Base-by-base conservation (phyloP, 129 eudicot species). In the Glebionis coronaria region DNA sequence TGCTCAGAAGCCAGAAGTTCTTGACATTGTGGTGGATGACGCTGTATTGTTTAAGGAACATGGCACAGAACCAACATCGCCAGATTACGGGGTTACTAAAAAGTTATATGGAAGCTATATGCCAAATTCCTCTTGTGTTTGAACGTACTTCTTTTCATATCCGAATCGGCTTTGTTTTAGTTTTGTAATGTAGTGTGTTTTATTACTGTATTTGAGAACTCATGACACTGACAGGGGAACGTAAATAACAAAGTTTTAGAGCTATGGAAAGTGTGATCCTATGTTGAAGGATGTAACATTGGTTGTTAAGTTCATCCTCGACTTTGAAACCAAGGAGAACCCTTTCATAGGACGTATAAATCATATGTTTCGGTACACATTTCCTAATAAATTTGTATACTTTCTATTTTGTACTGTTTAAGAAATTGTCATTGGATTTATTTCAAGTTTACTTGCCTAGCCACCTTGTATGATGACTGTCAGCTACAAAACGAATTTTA, bases 1-100 rank as follows among this genome's bases (percentile, higher is more conserved):
- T 68, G 82, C 73, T 49, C 84, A 77, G 42, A 84, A 86, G 45
- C 80, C 67, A 1, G 97, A 80, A 52, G 84, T 82, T 8, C 53
- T 92, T 61, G 96, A 88, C 21, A 75, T 92, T 49, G 63, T 77
- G 70, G 81, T 73, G 44, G 96, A 88, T 14, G 91, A 85, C 40
- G 76, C 66, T 42, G 75, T 69, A 21, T 66, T 46, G 16, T 35
- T 82, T 58, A 91, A 83, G 82, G 83, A 63, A 63, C 73, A 35
- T 23, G 53, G 52, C 27, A 73, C 66, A 7, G 68, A 71, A 40
- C 83, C 95, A 11, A 57, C 85, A 9, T 91, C 97, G 7, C 89
- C 91, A 13, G 89, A 84, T 9, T 84, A 83, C 6, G 80, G 73
- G 45, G 80, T 63, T 14, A 73, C 82, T 29, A 80, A 79, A 6